Conservation (phyloP, 768 basidiomycete species). For the Suillus tomentosus region DNA sequence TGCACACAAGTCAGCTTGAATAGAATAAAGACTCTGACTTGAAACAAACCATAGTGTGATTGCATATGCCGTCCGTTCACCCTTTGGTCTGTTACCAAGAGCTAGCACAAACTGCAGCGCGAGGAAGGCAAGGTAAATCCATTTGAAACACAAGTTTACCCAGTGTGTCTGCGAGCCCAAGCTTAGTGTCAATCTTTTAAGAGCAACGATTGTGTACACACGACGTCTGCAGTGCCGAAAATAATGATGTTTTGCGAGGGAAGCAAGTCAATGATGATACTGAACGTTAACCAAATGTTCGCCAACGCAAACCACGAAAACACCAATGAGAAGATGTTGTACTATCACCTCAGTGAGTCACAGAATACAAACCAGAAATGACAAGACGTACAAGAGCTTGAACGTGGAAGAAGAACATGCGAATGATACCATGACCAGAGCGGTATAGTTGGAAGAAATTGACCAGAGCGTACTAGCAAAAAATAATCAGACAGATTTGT, state of each 20-base stretch:
- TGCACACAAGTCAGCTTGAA: constrained; percentile 27
- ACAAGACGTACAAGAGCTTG: constrained; percentile 74
- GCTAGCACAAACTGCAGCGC: constrained; percentile 80
- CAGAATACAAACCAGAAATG: not conserved
- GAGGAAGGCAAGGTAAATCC: constrained; percentile 85
- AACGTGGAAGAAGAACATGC: constrained; percentile 96
- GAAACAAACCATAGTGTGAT: constrained; percentile 62
- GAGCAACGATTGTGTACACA: constrained; percentile 40
- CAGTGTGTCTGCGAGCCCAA: constrained; percentile 69
- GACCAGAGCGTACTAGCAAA: constrained; percentile 78
- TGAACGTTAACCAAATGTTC: constrained; percentile 94
- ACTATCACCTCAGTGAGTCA: constrained; percentile 47
- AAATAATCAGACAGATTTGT: constrained; percentile 8
- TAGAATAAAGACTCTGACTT: not conserved
- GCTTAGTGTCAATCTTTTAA: constrained; percentile 4
- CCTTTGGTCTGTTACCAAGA: constrained; percentile 84
- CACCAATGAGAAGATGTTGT: constrained; percentile 80
- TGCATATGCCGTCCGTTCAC: constrained; percentile 73
- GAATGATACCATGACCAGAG: constrained; percentile 82
- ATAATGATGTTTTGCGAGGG: constrained; percentile 54
- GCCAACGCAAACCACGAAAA: constrained; percentile 95
- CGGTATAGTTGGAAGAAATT: constrained; percentile 90
- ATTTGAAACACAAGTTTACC: constrained; percentile 81
- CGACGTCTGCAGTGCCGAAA: constrained; percentile 72
- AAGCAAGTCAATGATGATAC: constrained; percentile 89